These are phyloP conservation scores for Fusarium burgessii DNA, from an alignment of 2,329 filamentous ascomycete species.

Conservation along the genomic window DNA sequence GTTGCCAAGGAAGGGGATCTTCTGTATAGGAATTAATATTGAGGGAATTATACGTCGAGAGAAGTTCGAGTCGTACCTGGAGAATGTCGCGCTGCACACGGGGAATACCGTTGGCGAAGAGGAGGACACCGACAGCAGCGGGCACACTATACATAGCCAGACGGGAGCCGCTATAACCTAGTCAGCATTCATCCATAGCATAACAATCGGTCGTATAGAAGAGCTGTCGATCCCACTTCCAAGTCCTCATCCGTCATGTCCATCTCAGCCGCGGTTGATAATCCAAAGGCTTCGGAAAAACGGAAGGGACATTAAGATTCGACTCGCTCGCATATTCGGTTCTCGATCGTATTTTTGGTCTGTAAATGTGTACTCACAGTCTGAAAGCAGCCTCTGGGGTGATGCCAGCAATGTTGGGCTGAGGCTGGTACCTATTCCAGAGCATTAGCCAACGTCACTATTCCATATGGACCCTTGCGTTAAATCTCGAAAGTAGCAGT, in stretches of 20 bases:
- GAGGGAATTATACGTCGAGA: too few relatives aligned
- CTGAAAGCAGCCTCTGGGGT: constrained; percentile 60
- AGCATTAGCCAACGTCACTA: constrained; percentile 46
- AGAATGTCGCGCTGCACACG: constrained; percentile 70
- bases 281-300: constrained; percentile 35
- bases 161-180: constrained; percentile 60
- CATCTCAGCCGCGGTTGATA: not conserved
- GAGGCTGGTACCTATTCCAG: constrained; percentile 66
- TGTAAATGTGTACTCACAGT: constrained; percentile 60
- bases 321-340: constrained; percentile 20
- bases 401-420: constrained; percentile 66
- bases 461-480: not conserved
- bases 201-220: not conserved
- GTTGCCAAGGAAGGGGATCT: constrained; percentile 65
- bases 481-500: not conserved
- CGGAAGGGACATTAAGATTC: constrained; percentile 32
- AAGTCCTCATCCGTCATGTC: not conserved
- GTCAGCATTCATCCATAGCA: constrained; percentile 26
- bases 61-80: constrained; percentile 55
- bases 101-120: constrained; percentile 72
- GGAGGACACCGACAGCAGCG: constrained; percentile 68
- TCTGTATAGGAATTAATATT: constrained; percentile 55
- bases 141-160: constrained; percentile 68
- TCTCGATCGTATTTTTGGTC: not conserved
- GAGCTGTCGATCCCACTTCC: not conserved